Conservation (phyloP, 148 eudicot species). For the Rheum nobile region DNA sequence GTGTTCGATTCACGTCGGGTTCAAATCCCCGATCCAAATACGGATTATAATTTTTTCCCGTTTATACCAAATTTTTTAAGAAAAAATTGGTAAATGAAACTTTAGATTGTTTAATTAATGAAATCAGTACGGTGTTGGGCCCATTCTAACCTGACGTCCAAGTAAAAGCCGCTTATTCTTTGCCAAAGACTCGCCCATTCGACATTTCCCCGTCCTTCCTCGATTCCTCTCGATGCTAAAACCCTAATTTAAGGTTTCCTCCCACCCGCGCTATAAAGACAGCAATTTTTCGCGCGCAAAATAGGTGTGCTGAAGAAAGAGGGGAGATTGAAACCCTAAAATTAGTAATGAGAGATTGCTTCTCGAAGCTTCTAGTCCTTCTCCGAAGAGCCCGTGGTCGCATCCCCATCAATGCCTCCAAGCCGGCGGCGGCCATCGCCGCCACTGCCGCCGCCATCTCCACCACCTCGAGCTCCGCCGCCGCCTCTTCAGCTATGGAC, state of each 20-base stretch:
- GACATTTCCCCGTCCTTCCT: not conserved
- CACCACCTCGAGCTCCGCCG: slow-evolving; percentile 7
- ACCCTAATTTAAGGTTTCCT: not conserved
- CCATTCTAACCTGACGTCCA: not conserved
- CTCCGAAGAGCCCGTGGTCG: slow-evolving; percentile 25
- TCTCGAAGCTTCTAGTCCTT: slow-evolving; percentile 17
- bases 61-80: too few relatives aligned
- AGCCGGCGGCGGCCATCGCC: not conserved
- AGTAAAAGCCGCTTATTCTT: not conserved
- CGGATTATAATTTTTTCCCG: not conserved
- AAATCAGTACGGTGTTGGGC: not conserved
- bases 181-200: not conserved
- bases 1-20: slow-evolving; percentile 59
- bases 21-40: slow-evolving; percentile 20
- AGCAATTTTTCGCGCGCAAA: not conserved
- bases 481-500: slow-evolving; percentile 27
- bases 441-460: slow-evolving; percentile 14
- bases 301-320: not conserved
- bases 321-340: not conserved
- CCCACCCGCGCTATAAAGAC: not conserved
- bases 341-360: slow-evolving; percentile 5
- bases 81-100: too few relatives aligned
- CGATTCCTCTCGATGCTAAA: slow-evolving; percentile 1
- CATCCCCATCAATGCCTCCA: slow-evolving; percentile 17
- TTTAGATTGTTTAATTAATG: not conserved